phyloP scores from a whole-genome alignment of 2,329 filamentous ascomycete species.

The Lecanicillium sp. region DNA sequence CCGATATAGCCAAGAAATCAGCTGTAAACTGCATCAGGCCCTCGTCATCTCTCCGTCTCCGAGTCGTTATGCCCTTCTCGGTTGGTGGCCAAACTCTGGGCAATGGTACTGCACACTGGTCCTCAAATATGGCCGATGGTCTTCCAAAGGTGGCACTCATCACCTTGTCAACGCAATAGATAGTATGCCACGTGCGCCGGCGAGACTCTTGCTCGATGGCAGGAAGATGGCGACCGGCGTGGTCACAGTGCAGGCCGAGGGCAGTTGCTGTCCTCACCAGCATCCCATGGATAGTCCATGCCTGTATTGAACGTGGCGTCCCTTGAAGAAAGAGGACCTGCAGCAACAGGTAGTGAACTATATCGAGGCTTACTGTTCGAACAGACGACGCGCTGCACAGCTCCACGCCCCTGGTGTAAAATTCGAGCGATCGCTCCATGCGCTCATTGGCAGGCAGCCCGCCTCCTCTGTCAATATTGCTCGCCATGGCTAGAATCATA shows the following conservation, averaged over 20 bases:
- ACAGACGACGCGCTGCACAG: conserved; percentile 34
- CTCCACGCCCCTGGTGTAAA: conserved; percentile 33
- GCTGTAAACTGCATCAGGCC: not conserved
- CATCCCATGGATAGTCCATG: conserved; percentile 47
- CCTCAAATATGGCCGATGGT: conserved; percentile 35
- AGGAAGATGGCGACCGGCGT: conserved; percentile 25
- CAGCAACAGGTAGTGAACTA: conserved; percentile 41
- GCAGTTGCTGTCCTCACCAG: conserved; percentile 42
- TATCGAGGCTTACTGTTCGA: conserved; percentile 35
- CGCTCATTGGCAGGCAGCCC: conserved; percentile 25
- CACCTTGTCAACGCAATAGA: conserved; percentile 20
- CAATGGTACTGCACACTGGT: conserved; percentile 28
- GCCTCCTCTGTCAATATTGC: conserved; percentile 22
- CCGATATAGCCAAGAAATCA: conserved; percentile 5
- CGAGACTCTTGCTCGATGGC: conserved; percentile 37
- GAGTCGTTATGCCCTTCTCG: not conserved
- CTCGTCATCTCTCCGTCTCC: not conserved
- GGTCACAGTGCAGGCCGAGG: conserved; percentile 40
- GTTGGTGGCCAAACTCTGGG: conserved; percentile 18
- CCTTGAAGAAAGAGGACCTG: conserved; percentile 45
- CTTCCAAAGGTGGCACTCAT: conserved; percentile 45
- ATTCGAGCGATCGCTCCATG: conserved; percentile 33
- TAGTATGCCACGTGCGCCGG: conserved; percentile 34
- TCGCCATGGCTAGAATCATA: conserved; percentile 40
- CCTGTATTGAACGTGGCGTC: conserved; percentile 42